phyloP scores from a whole-genome alignment of 2,329 filamentous ascomycete genomes.

The Colletotrichum cuscutae region DNA sequence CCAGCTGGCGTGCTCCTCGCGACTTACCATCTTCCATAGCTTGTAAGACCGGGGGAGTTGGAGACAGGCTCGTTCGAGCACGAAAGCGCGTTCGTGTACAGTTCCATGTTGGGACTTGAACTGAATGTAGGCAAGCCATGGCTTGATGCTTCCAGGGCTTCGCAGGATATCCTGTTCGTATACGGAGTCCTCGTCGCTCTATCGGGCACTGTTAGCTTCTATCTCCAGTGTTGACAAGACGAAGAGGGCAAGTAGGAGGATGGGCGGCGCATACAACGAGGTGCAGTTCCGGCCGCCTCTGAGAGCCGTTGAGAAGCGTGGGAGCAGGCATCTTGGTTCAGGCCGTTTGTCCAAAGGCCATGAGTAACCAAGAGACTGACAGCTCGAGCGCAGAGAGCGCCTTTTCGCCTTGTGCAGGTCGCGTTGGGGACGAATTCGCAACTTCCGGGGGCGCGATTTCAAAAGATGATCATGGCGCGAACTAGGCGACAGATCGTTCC shows the following conservation, averaged over 20 bases:
- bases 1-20: neutral
- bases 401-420: neutral
- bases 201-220: constrained; percentile 42
- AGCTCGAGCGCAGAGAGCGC: neutral
- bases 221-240: neutral
- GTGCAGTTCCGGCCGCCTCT: constrained; percentile 57
- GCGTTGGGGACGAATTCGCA: neutral
- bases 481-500: neutral
- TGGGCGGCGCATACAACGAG: constrained; percentile 54
- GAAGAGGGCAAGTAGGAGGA: neutral
- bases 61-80: constrained; percentile 90
- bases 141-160: constrained; percentile 85
- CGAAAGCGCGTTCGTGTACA: constrained; percentile 83
- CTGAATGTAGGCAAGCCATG: constrained; percentile 94
- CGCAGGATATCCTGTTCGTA: constrained; percentile 97
- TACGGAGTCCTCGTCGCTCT: constrained; percentile 88
- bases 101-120: constrained; percentile 91
- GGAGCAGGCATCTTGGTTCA: constrained; percentile 31
- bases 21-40: constrained; percentile 88
- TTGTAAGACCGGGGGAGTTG: constrained; percentile 96
- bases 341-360: constrained; percentile 7
- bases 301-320: constrained; percentile 46
- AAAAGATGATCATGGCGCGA: constrained; percentile 4
- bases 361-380: neutral
- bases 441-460: neutral